Conservation (phyloP, 2,329 filamentous ascomycete genomes). For the Rhinocladiella similis region DNA sequence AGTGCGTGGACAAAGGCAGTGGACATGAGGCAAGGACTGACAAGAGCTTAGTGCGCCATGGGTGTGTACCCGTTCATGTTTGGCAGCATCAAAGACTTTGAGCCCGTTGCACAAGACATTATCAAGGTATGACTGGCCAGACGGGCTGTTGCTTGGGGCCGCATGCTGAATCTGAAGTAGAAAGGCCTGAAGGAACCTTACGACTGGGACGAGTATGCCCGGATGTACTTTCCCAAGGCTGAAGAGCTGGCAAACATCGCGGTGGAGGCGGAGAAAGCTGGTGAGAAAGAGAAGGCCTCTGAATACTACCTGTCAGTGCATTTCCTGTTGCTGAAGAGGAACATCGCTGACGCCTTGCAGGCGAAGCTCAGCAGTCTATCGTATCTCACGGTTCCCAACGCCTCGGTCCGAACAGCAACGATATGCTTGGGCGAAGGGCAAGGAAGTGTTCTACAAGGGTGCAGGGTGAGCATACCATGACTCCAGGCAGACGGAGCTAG, state of each 20-base stretch:
- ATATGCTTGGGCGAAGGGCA: conserved; percentile 29
- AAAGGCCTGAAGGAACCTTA: conserved; percentile 66
- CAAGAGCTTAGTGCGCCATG: conserved; percentile 49
- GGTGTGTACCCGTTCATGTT: conserved; percentile 77
- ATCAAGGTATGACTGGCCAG: conserved; percentile 47
- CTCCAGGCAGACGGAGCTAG: background rate
- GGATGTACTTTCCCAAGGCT: conserved; percentile 62
- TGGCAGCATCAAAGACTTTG: conserved; percentile 66
- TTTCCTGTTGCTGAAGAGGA: background rate
- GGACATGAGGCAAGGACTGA: background rate
- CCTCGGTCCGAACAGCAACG: conserved; percentile 29
- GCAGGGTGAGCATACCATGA: conserved; percentile 22
- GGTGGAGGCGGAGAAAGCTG: conserved; percentile 50
- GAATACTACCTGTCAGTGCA: conserved; percentile 37
- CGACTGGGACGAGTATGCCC: conserved; percentile 62
- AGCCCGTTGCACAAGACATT: conserved; percentile 66
- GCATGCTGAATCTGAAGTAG: conserved; percentile 30
- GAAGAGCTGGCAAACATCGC: conserved; percentile 57
- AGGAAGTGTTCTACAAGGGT: conserved; percentile 31
- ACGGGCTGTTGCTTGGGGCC: background rate
- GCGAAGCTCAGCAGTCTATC: conserved; percentile 71
- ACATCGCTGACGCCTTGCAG: conserved; percentile 49
- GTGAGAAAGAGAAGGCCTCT: conserved; percentile 56
- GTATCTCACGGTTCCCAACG: conserved; percentile 69
- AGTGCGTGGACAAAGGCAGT: conserved; percentile 41